Conservation (phyloP, 2,329 filamentous ascomycete species). For the Penicillium sp. region DNA sequence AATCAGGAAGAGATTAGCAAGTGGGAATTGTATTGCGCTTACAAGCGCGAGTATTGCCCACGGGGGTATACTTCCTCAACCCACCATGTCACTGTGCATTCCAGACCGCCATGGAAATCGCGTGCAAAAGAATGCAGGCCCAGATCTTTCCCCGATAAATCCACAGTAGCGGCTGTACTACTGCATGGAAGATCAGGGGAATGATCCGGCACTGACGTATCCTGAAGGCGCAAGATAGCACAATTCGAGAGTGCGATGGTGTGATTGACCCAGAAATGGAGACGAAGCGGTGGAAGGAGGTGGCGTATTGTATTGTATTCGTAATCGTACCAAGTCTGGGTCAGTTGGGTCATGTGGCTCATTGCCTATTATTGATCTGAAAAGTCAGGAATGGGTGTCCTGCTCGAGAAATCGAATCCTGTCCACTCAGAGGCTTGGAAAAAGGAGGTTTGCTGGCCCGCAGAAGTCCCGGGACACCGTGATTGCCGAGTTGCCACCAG, state of each 20-base stretch:
- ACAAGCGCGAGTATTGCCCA: slow-evolving; percentile 1
- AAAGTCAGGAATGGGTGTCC: slow-evolving; percentile 7
- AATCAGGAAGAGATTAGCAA: neutral
- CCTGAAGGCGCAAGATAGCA: slow-evolving; percentile 19
- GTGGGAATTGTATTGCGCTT: slow-evolving; percentile 1
- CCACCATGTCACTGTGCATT: neutral
- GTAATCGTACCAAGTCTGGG: neutral
- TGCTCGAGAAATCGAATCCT: slow-evolving; percentile 8
- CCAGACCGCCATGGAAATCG: neutral
- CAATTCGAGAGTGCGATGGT: slow-evolving; percentile 25
- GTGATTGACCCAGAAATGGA: slow-evolving; percentile 18
- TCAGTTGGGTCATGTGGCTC: slow-evolving; percentile 5
- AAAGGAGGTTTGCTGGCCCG: neutral
- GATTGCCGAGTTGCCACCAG: slow-evolving; percentile 2
- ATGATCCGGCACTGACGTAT: slow-evolving; percentile 22
- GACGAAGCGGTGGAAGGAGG: neutral
- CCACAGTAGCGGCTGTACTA: slow-evolving; percentile 11
- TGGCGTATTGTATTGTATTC: slow-evolving; percentile 1
- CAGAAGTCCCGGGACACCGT: neutral
- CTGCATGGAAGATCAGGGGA: slow-evolving; percentile 29
- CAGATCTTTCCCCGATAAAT: slow-evolving; percentile 4
- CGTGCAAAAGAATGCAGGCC: neutral
- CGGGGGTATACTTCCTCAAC: neutral
- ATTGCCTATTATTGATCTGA: neutral
- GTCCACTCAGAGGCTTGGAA: slow-evolving; percentile 1